Evolutionary conservation across 75 land plant genomes (phyloP).

Genomic region (Pinus taeda): DNA sequence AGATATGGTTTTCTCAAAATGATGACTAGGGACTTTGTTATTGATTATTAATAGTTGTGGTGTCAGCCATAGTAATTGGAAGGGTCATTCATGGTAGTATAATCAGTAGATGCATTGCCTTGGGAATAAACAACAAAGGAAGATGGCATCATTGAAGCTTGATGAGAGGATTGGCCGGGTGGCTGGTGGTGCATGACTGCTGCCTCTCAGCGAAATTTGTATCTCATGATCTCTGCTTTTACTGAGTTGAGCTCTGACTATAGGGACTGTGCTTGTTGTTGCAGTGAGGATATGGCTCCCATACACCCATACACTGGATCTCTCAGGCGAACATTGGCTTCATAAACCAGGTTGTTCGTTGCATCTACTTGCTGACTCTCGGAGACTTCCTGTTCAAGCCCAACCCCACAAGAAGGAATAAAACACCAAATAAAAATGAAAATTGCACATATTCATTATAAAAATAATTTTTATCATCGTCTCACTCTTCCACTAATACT

Average conservation of each 20-base stretch:
- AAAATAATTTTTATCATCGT: too few species aligned
- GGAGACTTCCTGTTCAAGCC: constrained; percentile 42
- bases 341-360: constrained; percentile 66
- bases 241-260: constrained; percentile 62
- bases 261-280: constrained; percentile 59
- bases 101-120: constrained; percentile 7
- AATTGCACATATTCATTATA: too few species aligned
- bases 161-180: background rate
- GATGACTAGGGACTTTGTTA: background rate
- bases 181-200: constrained; percentile 4
- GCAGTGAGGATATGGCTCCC: constrained; percentile 71
- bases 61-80: constrained; percentile 5
- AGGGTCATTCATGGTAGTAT: background rate
- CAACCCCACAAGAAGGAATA: background rate
- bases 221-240: constrained; percentile 46
- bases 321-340: constrained; percentile 65
- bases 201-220: constrained; percentile 18
- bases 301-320: constrained; percentile 77
- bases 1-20: background rate
- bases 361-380: constrained; percentile 63
- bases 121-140: constrained; percentile 2
- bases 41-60: background rate
- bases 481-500: too few species aligned
- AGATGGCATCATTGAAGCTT: constrained; percentile 8
- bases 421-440: too few species aligned